phyloP scores from a whole-genome alignment of 139 green algal genomes.

The Chlorella sorokiniana region DNA sequence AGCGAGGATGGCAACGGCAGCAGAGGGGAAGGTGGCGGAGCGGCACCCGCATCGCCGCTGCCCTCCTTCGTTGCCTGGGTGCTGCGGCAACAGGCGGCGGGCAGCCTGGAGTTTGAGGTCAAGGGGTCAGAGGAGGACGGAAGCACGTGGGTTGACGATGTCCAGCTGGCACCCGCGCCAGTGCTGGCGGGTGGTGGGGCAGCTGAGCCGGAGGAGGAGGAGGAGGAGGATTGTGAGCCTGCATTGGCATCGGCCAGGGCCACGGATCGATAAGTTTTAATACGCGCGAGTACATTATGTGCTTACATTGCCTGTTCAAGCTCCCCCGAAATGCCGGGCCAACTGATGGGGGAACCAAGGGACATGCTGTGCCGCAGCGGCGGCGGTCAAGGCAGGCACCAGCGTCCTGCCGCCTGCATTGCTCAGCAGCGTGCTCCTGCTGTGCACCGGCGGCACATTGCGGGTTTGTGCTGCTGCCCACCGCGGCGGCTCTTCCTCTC shows the following conservation, averaged over 20 bases:
- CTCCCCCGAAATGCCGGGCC: too few relatives aligned
- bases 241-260: too few relatives aligned
- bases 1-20: neutral
- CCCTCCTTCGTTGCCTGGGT: constrained; percentile 13
- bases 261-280: too few relatives aligned
- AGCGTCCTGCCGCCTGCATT: too few relatives aligned
- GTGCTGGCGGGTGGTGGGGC: neutral
- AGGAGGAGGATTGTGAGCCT: neutral
- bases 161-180: neutral
- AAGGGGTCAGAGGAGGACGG: constrained; percentile 1
- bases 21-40: neutral
- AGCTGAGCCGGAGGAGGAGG: neutral
- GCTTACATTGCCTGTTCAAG: too few relatives aligned
- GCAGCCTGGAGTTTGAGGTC: constrained; percentile 7
- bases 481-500: too few relatives aligned
- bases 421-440: too few relatives aligned
- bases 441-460: too few relatives aligned
- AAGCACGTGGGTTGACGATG: neutral
- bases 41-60: neutral
- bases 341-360: too few relatives aligned
- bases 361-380: too few relatives aligned
- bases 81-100: constrained; percentile 1
- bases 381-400: too few relatives aligned
- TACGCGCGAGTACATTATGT: neutral
- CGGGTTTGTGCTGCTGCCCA: too few relatives aligned